These are phyloP conservation scores for Nymphaea colorata DNA, from an alignment of 164 flowering plant species.

Conservation along the genomic window DNA sequence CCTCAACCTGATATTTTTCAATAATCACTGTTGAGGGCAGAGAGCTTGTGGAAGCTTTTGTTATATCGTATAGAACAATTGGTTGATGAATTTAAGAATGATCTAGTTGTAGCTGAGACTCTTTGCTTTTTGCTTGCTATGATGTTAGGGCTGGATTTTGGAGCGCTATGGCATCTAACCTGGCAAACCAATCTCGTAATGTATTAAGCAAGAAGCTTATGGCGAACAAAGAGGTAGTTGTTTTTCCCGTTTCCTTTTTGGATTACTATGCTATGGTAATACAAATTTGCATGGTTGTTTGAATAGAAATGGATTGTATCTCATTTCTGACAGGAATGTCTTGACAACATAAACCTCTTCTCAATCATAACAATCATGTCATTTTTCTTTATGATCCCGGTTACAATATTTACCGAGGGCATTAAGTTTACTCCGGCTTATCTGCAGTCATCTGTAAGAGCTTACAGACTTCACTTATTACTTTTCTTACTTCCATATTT, in stretches of 20 bases:
- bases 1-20: too few species aligned
- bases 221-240: constrained; percentile 77
- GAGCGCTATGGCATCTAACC: constrained; percentile 99
- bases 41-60: too few species aligned
- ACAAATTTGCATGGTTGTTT: background rate
- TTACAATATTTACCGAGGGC: constrained; percentile 55
- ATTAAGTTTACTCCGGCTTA: constrained; percentile 55
- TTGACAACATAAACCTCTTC: constrained; percentile 75
- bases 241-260: too few species aligned
- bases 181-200: constrained; percentile 86
- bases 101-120: too few species aligned
- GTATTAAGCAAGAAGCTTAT: constrained; percentile 92
- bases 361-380: constrained; percentile 66
- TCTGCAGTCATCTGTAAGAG: constrained; percentile 53
- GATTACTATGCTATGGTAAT: background rate
- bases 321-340: constrained; percentile 55
- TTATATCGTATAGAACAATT: too few species aligned
- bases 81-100: too few species aligned
- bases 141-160: constrained; percentile 74
- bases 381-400: constrained; percentile 41
- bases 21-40: too few species aligned
- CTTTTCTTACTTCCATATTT: background rate
- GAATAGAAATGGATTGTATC: background rate
- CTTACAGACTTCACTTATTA: background rate
- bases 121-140: background rate